Conservation (phyloP, 2,329 filamentous ascomycete species). For the Sporothrix brunneoviolacea region DNA sequence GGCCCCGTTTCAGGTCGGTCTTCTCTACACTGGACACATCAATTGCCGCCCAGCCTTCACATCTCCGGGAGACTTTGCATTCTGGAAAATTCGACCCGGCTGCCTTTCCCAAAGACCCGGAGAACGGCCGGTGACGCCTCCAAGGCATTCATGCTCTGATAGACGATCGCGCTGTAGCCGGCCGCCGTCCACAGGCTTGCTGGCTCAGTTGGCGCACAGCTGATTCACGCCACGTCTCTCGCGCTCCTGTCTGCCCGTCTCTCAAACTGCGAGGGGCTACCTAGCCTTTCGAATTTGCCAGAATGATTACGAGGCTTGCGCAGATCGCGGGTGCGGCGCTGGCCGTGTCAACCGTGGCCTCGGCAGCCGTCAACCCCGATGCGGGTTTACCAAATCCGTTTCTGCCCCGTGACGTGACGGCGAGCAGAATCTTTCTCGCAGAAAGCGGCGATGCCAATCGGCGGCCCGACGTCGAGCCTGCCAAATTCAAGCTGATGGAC, state of each 20-base stretch:
- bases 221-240: too few species aligned
- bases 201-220: too few species aligned
- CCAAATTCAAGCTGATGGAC: conserved; percentile 25
- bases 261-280: too few species aligned
- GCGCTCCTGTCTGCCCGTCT: too few species aligned
- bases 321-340: conserved; percentile 11
- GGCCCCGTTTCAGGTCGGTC: too few species aligned
- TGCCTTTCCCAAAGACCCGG: too few species aligned
- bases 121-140: too few species aligned
- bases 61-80: too few species aligned
- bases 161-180: neutral
- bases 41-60: too few species aligned
- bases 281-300: too few species aligned
- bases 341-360: conserved; percentile 4
- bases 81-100: too few species aligned
- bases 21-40: too few species aligned
- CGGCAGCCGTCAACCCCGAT: neutral
- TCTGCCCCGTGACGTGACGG: conserved; percentile 4
- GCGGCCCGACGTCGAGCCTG: neutral
- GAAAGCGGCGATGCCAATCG: neutral
- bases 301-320: conserved; percentile 10
- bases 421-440: neutral
- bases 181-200: neutral
- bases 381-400: conserved; percentile 6
- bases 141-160: neutral